Percentiles rank a stretch among this genome's conserved stretches.
Conservation (phyloP, 306 rosid genomes). For the Myrica gale region DNA sequence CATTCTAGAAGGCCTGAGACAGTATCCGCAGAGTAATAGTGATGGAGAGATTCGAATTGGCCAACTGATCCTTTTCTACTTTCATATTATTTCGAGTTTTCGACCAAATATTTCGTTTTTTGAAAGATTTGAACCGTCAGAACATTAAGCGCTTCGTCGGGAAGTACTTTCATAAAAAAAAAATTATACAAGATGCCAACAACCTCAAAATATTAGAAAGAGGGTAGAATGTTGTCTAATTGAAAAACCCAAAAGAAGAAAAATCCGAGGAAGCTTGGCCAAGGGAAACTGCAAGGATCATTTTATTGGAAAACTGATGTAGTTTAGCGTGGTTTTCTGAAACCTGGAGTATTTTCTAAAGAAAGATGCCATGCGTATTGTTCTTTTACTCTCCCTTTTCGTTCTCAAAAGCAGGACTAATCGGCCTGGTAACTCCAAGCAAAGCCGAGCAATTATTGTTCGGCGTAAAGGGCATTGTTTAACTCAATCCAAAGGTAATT, state of each 20-base stretch:
- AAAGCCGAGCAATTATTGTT: neutral
- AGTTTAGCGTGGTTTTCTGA: neutral
- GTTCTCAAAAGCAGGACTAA: neutral
- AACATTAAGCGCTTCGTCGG: no score
- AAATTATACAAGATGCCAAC: no score
- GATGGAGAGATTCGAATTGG: neutral
- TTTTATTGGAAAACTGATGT: neutral
- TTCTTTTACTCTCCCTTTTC: neutral
- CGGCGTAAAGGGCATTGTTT: neutral
- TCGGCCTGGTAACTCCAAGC: neutral
- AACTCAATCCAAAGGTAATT: neutral
- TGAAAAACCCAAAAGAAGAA: no score
- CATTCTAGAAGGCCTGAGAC: neutral
- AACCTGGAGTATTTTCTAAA: neutral
- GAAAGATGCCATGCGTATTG: constrained; percentile 1
- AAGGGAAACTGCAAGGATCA: no score
- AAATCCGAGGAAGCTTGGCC: no score
- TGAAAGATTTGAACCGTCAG: no score
- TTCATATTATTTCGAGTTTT: no score
- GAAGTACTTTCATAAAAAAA: no score
- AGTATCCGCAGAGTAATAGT: neutral
- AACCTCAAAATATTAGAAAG: no score
- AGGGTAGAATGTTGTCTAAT: no score
- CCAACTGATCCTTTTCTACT: no score
- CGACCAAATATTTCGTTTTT: no score